Evolutionary conservation across 345 rosid genomes (phyloP), one percentile per base, ranked within the genome.

Genomic region (Abelmoschus esculentus): DNA sequence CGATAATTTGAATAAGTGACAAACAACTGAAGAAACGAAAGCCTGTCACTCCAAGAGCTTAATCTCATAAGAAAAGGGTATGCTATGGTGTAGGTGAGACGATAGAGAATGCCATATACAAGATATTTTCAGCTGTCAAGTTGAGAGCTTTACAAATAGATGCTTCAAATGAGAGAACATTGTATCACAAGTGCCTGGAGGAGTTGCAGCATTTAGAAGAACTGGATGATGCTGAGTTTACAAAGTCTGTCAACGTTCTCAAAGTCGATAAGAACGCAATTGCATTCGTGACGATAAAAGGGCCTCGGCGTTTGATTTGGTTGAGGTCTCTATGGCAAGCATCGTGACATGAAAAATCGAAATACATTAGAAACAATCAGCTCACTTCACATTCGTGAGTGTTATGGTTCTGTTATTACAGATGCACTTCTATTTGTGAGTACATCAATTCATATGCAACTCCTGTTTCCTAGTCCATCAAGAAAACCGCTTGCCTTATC

Each of bases 191-290:
- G 64, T 78, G 84, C 57, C 31, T 81, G 60, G 80, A 81, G 62
- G 76, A 81, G 76, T 60, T 81, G 80, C 84, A 78, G 72, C 76
- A 67, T 50, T 36, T 70, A 57, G 76, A 73, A 47, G 80, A 75
- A 29, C 65, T 81, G 61, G 77, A 81, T 53, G 80, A 75, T 18
- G 57, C 10, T 1, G 82, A 76, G 38, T 78, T 81, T 38, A 55
- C 55, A 28, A 75, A 75, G 34, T 79, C 80, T 40, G 76, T 78
- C 38, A 71, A 78, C 31, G 74, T 75, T 73, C 84, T 75, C 19
- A 81, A 71, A 78, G 84, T 73, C n/a, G 77, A 81, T 32, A 81
- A 78, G 63, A 81, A 77, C 38, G 75, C 84, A 36, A 72, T 75
- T 53, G 79, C 81, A 3, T 78, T 81, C 79, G 67, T 78, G 72